A percentile compares a stretch with the other conserved stretches of the same genome.
phyloP scores from a whole-genome alignment of 2,329 filamentous ascomycete genomes.

The Cyphellophora attinorum region DNA sequence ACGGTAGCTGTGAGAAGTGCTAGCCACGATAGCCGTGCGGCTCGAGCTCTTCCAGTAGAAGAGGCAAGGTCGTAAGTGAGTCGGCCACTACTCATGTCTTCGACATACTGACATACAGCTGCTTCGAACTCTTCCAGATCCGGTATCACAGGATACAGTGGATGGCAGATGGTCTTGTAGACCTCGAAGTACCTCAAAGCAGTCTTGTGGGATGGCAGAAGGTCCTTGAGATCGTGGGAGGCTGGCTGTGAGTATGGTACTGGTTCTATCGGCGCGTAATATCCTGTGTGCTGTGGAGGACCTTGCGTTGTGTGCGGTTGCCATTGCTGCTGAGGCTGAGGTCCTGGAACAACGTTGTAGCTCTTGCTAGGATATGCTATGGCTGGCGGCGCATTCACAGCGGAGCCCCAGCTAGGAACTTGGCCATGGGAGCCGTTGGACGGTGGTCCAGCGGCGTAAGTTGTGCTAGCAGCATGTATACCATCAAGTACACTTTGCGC shows the following conservation, averaged over 20 bases:
- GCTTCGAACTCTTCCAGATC: conserved; percentile 5
- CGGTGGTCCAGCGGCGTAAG: background rate
- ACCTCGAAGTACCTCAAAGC: conserved; percentile 3
- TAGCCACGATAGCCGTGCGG: conserved; percentile 2
- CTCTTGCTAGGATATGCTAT: background rate
- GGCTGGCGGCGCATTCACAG: background rate
- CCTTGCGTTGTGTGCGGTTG: background rate
- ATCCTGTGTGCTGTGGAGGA: background rate
- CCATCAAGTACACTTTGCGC: background rate
- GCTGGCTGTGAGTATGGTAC: background rate
- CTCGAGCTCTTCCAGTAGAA: background rate
- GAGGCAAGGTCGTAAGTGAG: background rate
- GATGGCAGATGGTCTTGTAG: conserved; percentile 3
- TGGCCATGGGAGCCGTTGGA: background rate
- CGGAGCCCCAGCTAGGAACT: background rate
- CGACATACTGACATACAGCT: conserved; percentile 5
- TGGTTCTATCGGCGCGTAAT: background rate
- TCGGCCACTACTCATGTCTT: conserved; percentile 3
- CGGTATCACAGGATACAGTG: conserved; percentile 3
- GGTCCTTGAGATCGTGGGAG: background rate
- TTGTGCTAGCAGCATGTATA: background rate
- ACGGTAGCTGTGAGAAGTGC: conserved; percentile 4
- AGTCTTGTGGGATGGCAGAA: conserved; percentile 1
- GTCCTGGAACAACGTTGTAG: background rate
- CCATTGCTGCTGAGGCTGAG: background rate